Base-by-base conservation (phyloP, 495 filamentous ascomycete genomes). In the Penicillium lividum region DNA sequence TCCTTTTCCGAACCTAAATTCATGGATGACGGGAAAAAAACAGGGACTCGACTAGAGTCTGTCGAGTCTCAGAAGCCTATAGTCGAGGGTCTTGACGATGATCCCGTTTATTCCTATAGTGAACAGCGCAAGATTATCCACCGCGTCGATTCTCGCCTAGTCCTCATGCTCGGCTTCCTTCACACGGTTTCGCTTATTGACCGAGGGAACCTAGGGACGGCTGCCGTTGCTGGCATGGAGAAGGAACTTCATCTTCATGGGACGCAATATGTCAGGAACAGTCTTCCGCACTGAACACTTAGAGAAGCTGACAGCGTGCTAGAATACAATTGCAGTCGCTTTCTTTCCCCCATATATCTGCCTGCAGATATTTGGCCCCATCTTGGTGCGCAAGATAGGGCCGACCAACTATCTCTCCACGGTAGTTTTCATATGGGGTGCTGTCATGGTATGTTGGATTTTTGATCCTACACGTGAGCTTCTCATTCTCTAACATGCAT, bases 401-500 rank as follows among this genome's bases (percentile, higher is more conserved):
- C 65, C 65, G 9, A 44, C 57, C 13, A 40, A 29, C 5, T 67
- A 59, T 44, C 53, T 67, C 4, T 56, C 65, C 3, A 53, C 48
- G 1, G 48, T 67, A 4, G 58, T 54, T 30, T 58, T 80, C 0
- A 53, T 78, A 4, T 79, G 74, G 75, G 78, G 76, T 18, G 53
- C 62, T 3, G 68, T 75, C 15, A 78, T 80, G 69, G 82, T 80
- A 5, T 76, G 84, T 18, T 22, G 2, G 22, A 22, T 1, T 22
- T 2, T 22, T 22, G 22, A 1, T 22, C 22, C 22, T 22, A 22
- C 2, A 22, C 22, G 1, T 22, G 22, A 22, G 22, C 22, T 22
- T 22, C 22, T 22, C 22, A 22, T 22, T 22, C 22, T 22, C 22
- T 22, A 22, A 22, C 22, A 22, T 22, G 22, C 22, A 22, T 22